Conservation (phyloP, 2,329 filamentous ascomycete species). For the Talaromyces sp. region DNA sequence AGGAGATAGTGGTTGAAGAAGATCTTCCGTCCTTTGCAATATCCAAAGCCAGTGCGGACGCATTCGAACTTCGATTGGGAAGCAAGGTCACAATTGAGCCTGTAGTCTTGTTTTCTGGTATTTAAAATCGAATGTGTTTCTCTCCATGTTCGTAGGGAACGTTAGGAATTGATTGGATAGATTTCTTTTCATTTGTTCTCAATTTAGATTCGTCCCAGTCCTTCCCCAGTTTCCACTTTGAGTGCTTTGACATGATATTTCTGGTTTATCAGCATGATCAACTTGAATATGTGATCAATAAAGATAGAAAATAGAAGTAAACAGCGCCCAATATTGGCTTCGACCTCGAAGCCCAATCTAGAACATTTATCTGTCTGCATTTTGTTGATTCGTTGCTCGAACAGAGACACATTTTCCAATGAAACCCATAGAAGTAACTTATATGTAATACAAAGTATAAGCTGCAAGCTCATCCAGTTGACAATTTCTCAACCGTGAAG, state of each 20-base stretch:
- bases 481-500: too few relatives aligned
- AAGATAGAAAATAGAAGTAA: neutral
- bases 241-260: too few relatives aligned
- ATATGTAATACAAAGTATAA: too few relatives aligned
- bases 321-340: neutral
- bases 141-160: neutral
- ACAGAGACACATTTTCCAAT: too few relatives aligned
- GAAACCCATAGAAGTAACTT: too few relatives aligned
- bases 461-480: too few relatives aligned
- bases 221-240: neutral
- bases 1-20: conserved; percentile 95
- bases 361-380: too few relatives aligned
- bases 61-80: conserved; percentile 93
- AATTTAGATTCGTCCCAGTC: neutral
- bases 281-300: neutral
- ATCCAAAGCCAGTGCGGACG: conserved; percentile 92
- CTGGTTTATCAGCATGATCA: neutral
- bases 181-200: neutral
- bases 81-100: conserved; percentile 98
- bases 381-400: too few relatives aligned
- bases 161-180: neutral
- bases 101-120: conserved; percentile 46
- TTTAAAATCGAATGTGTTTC: neutral
- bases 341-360: neutral
- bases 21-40: conserved; percentile 95